Evolutionary conservation across 139 green algal species (phyloP), one percentile per base, ranked within the genome.

Genomic region (Eudorina sp.): DNA sequence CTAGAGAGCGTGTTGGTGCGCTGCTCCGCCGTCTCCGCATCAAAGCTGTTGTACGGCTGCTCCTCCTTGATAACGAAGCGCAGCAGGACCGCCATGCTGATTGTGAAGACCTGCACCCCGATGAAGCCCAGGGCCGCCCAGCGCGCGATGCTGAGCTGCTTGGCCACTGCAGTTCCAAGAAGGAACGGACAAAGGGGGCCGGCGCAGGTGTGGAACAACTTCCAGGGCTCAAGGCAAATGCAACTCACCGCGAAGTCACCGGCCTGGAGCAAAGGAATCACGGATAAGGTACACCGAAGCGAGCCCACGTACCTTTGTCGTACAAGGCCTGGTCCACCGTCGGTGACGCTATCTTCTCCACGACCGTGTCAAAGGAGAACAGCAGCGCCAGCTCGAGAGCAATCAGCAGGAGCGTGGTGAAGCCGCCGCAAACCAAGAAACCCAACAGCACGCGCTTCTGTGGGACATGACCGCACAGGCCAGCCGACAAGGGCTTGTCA

Each of bases 111-210:
- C 85, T 92, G 70, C 31, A 92, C n/a, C 55, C 84, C 80, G 4
- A 92, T 40, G 80, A 92, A 92, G 80, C 79, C 89, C 19, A 92
- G 51, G 23, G n/a, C 23, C 38, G 87, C 85, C 85, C 90, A 92
- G 4, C 90, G 79, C 48, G 86, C 69, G 1, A 87, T 53, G 31
- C 69, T 88, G 19, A 92, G 81, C 64, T 90, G 34, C n/a, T 70
- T 88, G 40, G 58, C 38, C 16, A 92, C 72, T 81, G 73, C 16
- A n/a, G n/a, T n/a, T n/a, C n/a, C n/a, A n/a, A n/a, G n/a, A n/a
- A n/a, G 21, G 5, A 11, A 11, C 55, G 55, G 27, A 25, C 27
- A 25, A 11, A 25, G 55, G 6, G 23, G 29, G 27, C 29, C 55
- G 55, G 7, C 29, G 29, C 55, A 11, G 55, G 29, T 66, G 27